Evolutionary conservation across 257 asterid species (phyloP).

Genomic region (Paraleonurus japonicus): DNA sequence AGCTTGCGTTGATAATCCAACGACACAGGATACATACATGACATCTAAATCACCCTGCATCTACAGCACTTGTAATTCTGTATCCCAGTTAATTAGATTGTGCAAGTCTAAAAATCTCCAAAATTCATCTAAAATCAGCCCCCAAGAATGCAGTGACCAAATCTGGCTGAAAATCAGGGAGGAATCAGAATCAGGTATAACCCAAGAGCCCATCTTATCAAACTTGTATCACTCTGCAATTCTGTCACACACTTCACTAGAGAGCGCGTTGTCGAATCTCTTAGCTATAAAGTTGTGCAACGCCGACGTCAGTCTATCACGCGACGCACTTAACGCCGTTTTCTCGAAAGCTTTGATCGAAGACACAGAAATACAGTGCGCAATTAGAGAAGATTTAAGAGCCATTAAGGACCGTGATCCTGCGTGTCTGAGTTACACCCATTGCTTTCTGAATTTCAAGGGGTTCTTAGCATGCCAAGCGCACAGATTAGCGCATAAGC

Average conservation of each 20-base stretch:
- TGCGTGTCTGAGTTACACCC: slow-evolving; percentile 42
- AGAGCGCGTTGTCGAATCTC: slow-evolving; percentile 36
- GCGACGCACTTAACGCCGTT: slow-evolving; percentile 31
- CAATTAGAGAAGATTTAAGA: slow-evolving; percentile 31
- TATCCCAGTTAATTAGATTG: not conserved
- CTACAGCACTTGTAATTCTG: slow-evolving; percentile 4
- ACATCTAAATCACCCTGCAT: not conserved
- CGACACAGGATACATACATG: not conserved
- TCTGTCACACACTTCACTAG: slow-evolving; percentile 34
- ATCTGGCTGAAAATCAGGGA: slow-evolving; percentile 37
- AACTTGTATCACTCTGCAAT: slow-evolving; percentile 29
- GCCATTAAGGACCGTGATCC: slow-evolving; percentile 52
- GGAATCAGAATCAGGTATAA: slow-evolving; percentile 28
- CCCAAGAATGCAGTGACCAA: slow-evolving; percentile 28
- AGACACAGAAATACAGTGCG: slow-evolving; percentile 25
- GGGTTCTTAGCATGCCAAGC: slow-evolving; percentile 51
- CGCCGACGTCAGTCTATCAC: slow-evolving; percentile 20
- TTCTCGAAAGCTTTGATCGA: slow-evolving; percentile 24
- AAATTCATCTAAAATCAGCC: slow-evolving; percentile 12
- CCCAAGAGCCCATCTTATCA: slow-evolving; percentile 37
- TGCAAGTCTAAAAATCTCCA: slow-evolving; percentile 20
- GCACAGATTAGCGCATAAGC: slow-evolving; percentile 39
- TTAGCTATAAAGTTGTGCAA: slow-evolving; percentile 32
- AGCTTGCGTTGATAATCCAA: slow-evolving; percentile 25
- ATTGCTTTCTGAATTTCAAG: slow-evolving; percentile 50